A percentile compares a stretch with the other conserved stretches of the same genome.
These are phyloP conservation scores for Alternaria ethzedia DNA, from an alignment of 2,329 filamentous ascomycete genomes.

Conservation along the genomic window DNA sequence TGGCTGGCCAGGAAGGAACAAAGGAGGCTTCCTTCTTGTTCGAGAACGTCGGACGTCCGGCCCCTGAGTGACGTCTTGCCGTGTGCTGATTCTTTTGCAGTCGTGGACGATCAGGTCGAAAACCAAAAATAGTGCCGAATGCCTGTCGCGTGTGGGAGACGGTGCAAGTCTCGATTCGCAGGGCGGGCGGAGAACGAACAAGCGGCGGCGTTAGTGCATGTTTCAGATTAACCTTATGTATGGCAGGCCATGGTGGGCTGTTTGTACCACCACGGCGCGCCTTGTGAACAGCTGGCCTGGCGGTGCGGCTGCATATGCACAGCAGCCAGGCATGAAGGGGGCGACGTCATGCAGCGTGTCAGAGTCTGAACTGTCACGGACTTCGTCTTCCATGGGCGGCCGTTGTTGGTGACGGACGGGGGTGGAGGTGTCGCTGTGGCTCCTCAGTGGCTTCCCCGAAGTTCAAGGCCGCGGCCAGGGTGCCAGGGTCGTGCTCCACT, in stretches of 20 bases:
- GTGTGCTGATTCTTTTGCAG: neutral
- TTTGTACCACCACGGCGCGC: conserved; percentile 9
- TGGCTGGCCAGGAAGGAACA: neutral
- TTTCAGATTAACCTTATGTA: conserved; percentile 26
- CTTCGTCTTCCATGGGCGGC: neutral
- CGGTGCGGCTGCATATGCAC: conserved; percentile 4
- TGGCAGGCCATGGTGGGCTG: conserved; percentile 9
- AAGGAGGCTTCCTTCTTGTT: neutral
- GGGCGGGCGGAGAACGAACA: conserved; percentile 6
- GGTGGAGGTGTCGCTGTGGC: conserved; percentile 8
- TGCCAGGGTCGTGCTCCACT: conserved; percentile 16
- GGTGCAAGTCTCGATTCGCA: conserved; percentile 5
- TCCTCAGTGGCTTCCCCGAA: conserved; percentile 14
- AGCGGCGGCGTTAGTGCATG: conserved; percentile 20
- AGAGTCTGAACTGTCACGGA: neutral
- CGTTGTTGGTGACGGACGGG: neutral
- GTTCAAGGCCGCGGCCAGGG: conserved; percentile 11
- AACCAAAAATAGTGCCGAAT: neutral
- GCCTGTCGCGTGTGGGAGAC: neutral
- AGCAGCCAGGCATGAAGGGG: neutral
- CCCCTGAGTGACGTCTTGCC: neutral
- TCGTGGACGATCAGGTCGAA: neutral
- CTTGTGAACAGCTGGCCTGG: conserved; percentile 15
- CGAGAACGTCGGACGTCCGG: neutral
- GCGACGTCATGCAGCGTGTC: conserved; percentile 3